These are phyloP conservation scores for Maudiozyma serrabonitensis DNA, from an alignment of 805 yeast genomes.

Conservation along the genomic window DNA sequence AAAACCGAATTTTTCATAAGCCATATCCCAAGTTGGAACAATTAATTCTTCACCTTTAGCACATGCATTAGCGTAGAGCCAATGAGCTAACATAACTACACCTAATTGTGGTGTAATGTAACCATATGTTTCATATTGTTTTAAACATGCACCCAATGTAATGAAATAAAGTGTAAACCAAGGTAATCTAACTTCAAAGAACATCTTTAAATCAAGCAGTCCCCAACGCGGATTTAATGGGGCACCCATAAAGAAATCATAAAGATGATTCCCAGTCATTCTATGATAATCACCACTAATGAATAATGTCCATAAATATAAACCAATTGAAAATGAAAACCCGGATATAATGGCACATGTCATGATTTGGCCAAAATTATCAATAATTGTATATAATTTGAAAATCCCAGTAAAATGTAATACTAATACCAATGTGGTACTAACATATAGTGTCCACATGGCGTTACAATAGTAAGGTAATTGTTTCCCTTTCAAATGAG, in stretches of 20 bases:
- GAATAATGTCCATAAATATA: conserved; percentile 59
- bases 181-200: conserved; percentile 93
- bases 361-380: conserved; percentile 85
- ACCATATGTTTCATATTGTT: conserved; percentile 78
- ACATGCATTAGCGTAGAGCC: conserved; percentile 94
- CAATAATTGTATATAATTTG: conserved; percentile 65
- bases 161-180: conserved; percentile 87
- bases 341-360: conserved; percentile 81
- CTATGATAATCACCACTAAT: conserved; percentile 72
- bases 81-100: conserved; percentile 72
- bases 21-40: conserved; percentile 99
- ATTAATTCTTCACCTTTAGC: conserved; percentile 96
- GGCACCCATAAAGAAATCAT: conserved; percentile 95
- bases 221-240: conserved; percentile 95
- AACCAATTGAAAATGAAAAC: conserved; percentile 50
- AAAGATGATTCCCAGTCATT: conserved; percentile 83
- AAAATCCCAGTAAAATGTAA: conserved; percentile 70
- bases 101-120: conserved; percentile 65
- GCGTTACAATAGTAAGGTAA: conserved; percentile 93
- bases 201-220: conserved; percentile 87
- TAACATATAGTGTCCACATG: conserved; percentile 67
- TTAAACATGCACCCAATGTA: conserved; percentile 61
- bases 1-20: conserved; percentile 97
- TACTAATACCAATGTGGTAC: conserved; percentile 45
- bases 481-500: conserved; percentile 69